Conservation (phyloP, 2,329 filamentous ascomycete species). For the Alternaria viburni region DNA sequence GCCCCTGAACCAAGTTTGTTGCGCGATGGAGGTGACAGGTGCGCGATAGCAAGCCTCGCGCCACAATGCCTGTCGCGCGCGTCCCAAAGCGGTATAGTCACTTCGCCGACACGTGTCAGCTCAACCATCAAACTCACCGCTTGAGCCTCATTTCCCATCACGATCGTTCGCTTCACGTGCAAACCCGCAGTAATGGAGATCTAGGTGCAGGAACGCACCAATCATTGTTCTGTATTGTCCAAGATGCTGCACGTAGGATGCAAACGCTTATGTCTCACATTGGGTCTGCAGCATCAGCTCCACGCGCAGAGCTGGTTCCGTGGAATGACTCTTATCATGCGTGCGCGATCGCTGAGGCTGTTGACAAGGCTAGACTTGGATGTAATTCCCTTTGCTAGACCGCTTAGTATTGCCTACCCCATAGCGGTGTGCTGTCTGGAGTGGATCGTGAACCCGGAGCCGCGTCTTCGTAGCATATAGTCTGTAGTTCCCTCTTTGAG, state of each 20-base stretch:
- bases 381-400: neutral
- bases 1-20: neutral
- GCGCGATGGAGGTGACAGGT: neutral
- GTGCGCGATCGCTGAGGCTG: neutral
- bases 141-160: conserved; percentile 10
- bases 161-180: neutral
- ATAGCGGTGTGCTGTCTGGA: neutral
- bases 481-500: neutral
- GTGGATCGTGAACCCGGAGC: neutral
- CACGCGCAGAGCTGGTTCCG: neutral
- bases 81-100: neutral
- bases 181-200: neutral
- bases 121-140: conserved; percentile 13
- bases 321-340: conserved; percentile 9
- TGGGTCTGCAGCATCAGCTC: neutral
- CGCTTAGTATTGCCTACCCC: neutral
- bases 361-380: neutral
- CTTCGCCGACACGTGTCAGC: conserved; percentile 7
- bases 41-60: neutral
- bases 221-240: neutral
- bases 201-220: neutral
- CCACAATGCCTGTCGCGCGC: neutral
- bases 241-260: neutral
- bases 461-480: neutral
- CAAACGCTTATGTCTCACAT: conserved; percentile 5